These are phyloP conservation scores for Neurospora tetrasperma DNA, from an alignment of 495 filamentous ascomycete species.

Conservation along the genomic window DNA sequence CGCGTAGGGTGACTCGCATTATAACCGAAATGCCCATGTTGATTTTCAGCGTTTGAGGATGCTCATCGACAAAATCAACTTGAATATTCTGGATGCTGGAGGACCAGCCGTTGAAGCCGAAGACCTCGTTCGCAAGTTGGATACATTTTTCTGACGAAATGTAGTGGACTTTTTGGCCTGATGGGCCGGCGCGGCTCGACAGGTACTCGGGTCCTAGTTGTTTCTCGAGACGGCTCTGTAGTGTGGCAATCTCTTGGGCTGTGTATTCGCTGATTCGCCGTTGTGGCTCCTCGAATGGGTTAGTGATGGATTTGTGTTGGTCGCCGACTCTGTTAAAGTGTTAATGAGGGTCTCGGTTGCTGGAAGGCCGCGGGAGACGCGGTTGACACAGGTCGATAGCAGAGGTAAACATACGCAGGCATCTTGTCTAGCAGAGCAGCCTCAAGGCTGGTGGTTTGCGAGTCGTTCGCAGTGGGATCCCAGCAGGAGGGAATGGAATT, in stretches of 20 bases:
- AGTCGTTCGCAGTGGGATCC: background rate
- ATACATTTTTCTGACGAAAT: slow-evolving; percentile 89
- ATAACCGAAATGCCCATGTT: slow-evolving; percentile 78
- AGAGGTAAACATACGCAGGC: slow-evolving; percentile 34
- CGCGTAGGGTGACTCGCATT: slow-evolving; percentile 76
- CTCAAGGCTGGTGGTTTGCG: background rate
- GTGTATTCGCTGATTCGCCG: slow-evolving; percentile 69
- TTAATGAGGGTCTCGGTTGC: background rate
- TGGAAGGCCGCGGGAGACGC: background rate
- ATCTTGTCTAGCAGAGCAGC: slow-evolving; percentile 13
- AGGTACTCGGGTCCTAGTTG: slow-evolving; percentile 97
- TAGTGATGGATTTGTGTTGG: slow-evolving; percentile 53
- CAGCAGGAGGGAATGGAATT: background rate
- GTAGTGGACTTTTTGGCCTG: slow-evolving; percentile 80
- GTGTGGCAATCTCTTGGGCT: slow-evolving; percentile 76
- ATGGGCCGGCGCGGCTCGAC: slow-evolving; percentile 68
- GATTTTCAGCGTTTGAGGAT: slow-evolving; percentile 52
- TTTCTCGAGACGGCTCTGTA: slow-evolving; percentile 77
- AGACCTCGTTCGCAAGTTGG: slow-evolving; percentile 91
- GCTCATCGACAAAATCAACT: slow-evolving; percentile 73
- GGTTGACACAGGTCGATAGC: background rate
- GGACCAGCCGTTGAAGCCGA: slow-evolving; percentile 98
- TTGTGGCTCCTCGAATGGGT: slow-evolving; percentile 67
- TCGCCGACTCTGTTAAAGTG: slow-evolving; percentile 56
- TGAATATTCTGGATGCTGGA: slow-evolving; percentile 79